Evolutionary conservation across 495 filamentous ascomycete genomes (phyloP).

Genomic region (Jackrogersella minutella): DNA sequence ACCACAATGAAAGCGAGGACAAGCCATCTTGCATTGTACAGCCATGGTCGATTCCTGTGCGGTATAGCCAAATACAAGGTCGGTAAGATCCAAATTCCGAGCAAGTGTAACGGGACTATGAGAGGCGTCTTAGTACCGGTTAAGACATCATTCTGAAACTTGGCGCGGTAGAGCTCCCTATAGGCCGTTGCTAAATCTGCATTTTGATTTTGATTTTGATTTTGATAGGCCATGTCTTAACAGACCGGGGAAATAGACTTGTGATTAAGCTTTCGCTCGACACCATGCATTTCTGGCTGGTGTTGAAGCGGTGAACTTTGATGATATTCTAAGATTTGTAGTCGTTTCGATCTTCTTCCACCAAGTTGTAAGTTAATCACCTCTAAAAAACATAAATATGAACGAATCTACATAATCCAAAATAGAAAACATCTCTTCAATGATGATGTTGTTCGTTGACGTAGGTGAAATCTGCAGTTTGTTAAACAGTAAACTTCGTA

Average conservation of each 20-base stretch:
- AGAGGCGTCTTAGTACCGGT: constrained; percentile 61
- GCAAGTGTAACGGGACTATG: constrained; percentile 61
- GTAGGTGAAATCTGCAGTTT: no score
- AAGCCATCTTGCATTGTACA: constrained; percentile 60
- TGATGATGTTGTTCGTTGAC: neutral
- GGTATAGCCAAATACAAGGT: constrained; percentile 67
- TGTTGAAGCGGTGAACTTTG: neutral
- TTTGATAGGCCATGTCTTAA: constrained; percentile 25
- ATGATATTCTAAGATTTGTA: neutral
- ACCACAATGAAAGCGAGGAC: constrained; percentile 56
- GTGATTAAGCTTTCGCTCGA: constrained; percentile 1
- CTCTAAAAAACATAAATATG: no score
- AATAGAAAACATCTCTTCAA: neutral
- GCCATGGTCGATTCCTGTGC: constrained; percentile 57
- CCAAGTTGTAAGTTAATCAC: no score
- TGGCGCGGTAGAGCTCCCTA: constrained; percentile 37
- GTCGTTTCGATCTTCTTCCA: no score
- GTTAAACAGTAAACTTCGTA: no score
- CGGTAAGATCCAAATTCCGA: constrained; percentile 59
- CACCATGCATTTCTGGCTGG: neutral
- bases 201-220: no score
- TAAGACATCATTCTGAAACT: constrained; percentile 31
- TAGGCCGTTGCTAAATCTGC: constrained; percentile 34
- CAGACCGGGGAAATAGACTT: neutral
- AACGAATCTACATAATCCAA: neutral